phyloP scores from a whole-genome alignment of 2,329 filamentous ascomycete species.

The Talaromyces sp. region DNA sequence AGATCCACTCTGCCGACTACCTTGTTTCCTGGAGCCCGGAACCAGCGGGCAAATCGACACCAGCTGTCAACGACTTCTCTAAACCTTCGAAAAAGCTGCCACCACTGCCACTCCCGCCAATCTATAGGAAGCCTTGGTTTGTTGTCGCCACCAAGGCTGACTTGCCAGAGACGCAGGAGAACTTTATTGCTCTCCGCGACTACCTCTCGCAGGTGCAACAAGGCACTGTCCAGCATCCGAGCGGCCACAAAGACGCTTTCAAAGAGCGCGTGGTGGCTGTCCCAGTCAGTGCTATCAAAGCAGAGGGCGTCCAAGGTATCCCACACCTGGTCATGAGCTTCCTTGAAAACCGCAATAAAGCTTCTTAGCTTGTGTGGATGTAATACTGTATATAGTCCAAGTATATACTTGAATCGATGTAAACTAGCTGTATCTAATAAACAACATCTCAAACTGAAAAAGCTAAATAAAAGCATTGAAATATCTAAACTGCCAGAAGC shows the following conservation, averaged over 20 bases:
- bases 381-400: neutral
- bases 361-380: neutral
- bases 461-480: neutral
- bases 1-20: conserved; percentile 55
- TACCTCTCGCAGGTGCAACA: conserved; percentile 65
- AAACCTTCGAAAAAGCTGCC: conserved; percentile 27
- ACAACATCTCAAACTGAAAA: neutral
- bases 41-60: neutral
- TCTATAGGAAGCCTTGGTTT: conserved; percentile 94
- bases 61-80: neutral
- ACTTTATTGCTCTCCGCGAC: conserved; percentile 62
- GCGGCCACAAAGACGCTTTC: conserved; percentile 62
- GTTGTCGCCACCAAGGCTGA: conserved; percentile 93
- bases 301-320: conserved; percentile 66
- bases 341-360: conserved; percentile 23
- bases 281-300: conserved; percentile 83
- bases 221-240: conserved; percentile 65
- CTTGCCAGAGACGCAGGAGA: conserved; percentile 68
- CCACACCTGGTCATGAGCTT: conserved; percentile 37
- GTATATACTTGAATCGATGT: neutral
- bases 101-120: conserved; percentile 55
- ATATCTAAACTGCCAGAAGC: neutral
- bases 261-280: conserved; percentile 56
- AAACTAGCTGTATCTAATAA: neutral
- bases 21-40: conserved; percentile 46